Base-by-base conservation (phyloP, 768 basidiomycete genomes). In the Trametes elegans region DNA sequence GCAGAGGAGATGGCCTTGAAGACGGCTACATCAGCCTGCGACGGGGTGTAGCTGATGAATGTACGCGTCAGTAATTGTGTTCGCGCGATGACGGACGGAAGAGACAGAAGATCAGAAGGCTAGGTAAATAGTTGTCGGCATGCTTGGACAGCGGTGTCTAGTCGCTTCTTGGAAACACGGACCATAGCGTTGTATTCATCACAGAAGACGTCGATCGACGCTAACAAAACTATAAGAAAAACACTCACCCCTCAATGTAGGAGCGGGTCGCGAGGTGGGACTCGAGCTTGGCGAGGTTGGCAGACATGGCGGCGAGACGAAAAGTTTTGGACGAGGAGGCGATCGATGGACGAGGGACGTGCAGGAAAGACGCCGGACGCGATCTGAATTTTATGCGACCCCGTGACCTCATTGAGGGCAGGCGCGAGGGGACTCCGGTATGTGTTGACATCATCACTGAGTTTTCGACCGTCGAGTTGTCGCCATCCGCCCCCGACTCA, bases 121-220 rank as follows among this genome's bases (percentile, higher is more conserved):
- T 81, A 85, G 79, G 87, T 78, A 74, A 71, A 72, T 63, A 61
- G 64, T 67, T 88, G 65, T 91, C 89, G 76, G 86, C 89, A 90
- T 75, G 70, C 70, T 80, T 76, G 73, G 74, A 73, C 81, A 83
- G 87, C 86, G 89, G 81, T 88, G 87, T 92, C 90, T 93, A 87
- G 77, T 84, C 88, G 84, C 87, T 82, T 84, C 88, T 92, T 85
- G 82, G 90, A 89, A 92, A 92, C 90, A 91, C 90, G 90, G 90
- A 93, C 90, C 91, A 91, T 88, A 88, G 88, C 88, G 70, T 75
- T 63, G 61, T 72, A 31, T 71, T 90, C 88, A 89, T 91, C 86
- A 79, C 63, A 66, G 59, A 59, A 47, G 7, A 24, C 21, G 32
- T 47, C 58, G 23, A 58, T 62, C 53, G 35, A 42, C 35, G 38